Evolutionary conservation across 176 grass and related monocot genomes (phyloP).

Genomic region (Rhynchospora tenuis): DNA sequence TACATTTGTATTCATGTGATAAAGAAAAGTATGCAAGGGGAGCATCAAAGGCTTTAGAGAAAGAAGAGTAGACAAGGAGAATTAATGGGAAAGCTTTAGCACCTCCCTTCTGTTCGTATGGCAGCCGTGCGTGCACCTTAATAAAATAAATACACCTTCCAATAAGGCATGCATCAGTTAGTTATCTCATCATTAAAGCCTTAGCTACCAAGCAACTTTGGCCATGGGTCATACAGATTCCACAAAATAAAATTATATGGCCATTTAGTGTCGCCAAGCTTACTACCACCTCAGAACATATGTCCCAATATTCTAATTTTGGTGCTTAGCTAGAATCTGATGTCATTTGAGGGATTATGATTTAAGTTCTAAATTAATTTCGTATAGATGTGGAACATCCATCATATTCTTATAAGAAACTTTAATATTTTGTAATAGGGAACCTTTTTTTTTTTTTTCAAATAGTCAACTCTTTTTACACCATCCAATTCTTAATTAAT

Average conservation of each 20-base stretch:
- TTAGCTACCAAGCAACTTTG: constrained; percentile 30
- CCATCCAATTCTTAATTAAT: background rate
- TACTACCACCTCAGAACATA: background rate
- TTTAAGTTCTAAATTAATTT: background rate
- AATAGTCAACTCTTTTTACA: too few species aligned
- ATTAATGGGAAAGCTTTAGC: constrained; percentile 10
- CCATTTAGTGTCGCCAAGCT: background rate
- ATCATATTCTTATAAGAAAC: background rate
- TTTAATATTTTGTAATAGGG: too few species aligned
- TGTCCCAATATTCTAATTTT: background rate
- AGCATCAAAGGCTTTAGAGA: constrained; percentile 25
- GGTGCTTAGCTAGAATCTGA: background rate
- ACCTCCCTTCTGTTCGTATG: background rate
- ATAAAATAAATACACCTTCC: constrained; percentile 6
- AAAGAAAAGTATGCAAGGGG: constrained; percentile 10
- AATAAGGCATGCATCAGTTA: background rate
- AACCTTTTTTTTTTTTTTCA: too few species aligned
- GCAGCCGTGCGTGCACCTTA: constrained; percentile 17
- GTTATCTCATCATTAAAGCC: constrained; percentile 21
- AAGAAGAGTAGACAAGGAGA: constrained; percentile 17
- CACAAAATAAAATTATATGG: background rate
- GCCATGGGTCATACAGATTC: background rate
- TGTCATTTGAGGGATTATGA: background rate
- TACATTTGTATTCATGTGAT: constrained; percentile 24
- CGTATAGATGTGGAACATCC: background rate